Evolutionary conservation across 495 filamentous ascomycete genomes (phyloP).

Genomic region (Neurospora sp.): DNA sequence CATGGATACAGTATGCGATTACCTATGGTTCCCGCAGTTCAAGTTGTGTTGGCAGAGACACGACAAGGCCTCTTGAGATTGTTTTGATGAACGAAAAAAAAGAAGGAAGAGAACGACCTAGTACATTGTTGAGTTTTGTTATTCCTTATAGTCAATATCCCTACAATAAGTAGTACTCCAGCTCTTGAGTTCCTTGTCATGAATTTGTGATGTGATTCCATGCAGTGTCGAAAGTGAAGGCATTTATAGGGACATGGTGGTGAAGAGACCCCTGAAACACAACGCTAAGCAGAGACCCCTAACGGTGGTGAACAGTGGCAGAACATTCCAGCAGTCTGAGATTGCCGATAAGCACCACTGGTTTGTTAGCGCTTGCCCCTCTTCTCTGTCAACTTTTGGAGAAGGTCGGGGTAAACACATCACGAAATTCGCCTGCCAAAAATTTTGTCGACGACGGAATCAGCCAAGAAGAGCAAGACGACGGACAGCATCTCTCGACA

Average conservation of each 20-base stretch:
- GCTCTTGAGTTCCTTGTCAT: neutral
- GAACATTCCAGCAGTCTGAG: constrained; percentile 1
- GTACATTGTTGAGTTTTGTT: neutral
- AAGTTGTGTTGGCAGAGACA: neutral
- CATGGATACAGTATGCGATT: neutral
- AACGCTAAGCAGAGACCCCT: neutral
- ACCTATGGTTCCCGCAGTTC: neutral
- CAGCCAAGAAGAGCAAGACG: neutral
- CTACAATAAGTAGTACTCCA: neutral
- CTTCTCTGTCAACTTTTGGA: neutral
- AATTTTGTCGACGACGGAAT: neutral
- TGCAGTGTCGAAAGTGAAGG: neutral
- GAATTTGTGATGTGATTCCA: neutral
- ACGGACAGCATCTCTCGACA: neutral
- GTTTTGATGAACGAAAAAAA: neutral
- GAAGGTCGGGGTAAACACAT: neutral
- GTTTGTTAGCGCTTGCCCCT: neutral
- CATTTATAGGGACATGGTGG: neutral
- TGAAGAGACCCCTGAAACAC: neutral
- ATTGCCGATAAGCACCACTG: neutral
- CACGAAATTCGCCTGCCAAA: neutral
- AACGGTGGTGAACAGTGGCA: constrained; percentile 5
- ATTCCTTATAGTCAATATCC: neutral
- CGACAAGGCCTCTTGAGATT: neutral
- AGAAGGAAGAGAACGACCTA: neutral